Base-by-base conservation (phyloP, 768 basidiomycete genomes). In the Clavaria fumosa region DNA sequence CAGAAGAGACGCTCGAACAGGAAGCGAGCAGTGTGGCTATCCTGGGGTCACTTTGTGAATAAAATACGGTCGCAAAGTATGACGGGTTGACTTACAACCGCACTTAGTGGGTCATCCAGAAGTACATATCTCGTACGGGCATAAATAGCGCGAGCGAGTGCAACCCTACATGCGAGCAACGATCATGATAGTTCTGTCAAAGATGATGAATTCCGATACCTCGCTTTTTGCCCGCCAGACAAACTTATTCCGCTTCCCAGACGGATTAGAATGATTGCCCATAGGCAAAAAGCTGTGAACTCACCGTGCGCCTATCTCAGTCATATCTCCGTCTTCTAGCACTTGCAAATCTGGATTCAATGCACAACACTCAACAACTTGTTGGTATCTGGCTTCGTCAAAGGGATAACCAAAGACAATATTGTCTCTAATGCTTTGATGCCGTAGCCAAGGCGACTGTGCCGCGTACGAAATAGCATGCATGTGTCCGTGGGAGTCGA, bases 281-380 rank as follows among this genome's bases (percentile, higher is more conserved):
- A 35, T 40, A 17, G 22, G 35, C 31, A 19, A 50, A 12, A 22
- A 27, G 17, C 19, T 12, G 7, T 19, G 15, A 39, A 23, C 62
- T 9, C 34, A 70, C 64, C 75, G 63, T 10, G 74, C 76, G 10
- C 86, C 86, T 45, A 91, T 83, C 56, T 86, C 80, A 1, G 85
- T 89, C 38, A 57, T 60, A 50, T 86, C 89, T 0, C 93, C 93
- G 48, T 90, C 78, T 40, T 91, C 84, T 1, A 96, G 55, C 7
- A 89, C 69, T 4, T 79, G 71, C 40, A 97, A 55, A 60, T 97
- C 93, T 0, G 80, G 73, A 20, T 53, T 59, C 37, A 97, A 55
- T 1, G 88, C 89, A 50, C 91, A 96, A 10, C 74, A 79, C 36
- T 86, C 77, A n/a, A 91, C 53, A 19, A 88, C 84, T 0, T 61